These are phyloP conservation scores for Paecilomyces fulvus DNA, from an alignment of 2,329 filamentous ascomycete species.

Conservation along the genomic window DNA sequence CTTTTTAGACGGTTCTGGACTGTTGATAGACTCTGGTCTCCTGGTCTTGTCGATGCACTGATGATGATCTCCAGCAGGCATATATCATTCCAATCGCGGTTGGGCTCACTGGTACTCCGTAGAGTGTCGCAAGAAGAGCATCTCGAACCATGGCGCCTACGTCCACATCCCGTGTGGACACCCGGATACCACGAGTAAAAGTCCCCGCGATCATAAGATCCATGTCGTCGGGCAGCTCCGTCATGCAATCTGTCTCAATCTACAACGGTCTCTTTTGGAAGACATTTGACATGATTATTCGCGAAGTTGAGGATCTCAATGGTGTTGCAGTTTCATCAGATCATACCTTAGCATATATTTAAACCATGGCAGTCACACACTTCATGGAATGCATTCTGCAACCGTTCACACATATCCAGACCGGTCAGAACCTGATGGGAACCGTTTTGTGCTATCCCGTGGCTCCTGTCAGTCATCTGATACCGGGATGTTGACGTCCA, in stretches of 20 bases:
- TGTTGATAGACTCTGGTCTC: background rate
- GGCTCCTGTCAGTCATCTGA: background rate
- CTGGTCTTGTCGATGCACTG: background rate
- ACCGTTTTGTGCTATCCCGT: background rate
- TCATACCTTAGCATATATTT: background rate
- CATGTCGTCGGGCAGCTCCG: background rate
- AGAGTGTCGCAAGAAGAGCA: background rate
- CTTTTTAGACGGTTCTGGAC: background rate
- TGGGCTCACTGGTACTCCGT: background rate
- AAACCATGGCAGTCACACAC: background rate
- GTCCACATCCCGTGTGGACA: background rate
- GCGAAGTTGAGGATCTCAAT: background rate
- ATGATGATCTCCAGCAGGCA: background rate
- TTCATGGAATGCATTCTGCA: background rate
- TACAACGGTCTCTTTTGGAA: background rate
- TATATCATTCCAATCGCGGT: background rate
- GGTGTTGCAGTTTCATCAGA: background rate
- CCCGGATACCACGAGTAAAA: background rate
- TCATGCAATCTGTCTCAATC: background rate
- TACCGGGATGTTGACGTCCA: background rate
- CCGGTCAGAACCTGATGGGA: background rate
- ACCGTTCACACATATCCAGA: background rate
- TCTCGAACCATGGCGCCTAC: background rate
- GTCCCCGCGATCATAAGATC: background rate
- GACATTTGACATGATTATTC: background rate